Evolutionary conservation across 2,329 filamentous ascomycete species (phyloP).

Genomic region (Microascus cirrosus): DNA sequence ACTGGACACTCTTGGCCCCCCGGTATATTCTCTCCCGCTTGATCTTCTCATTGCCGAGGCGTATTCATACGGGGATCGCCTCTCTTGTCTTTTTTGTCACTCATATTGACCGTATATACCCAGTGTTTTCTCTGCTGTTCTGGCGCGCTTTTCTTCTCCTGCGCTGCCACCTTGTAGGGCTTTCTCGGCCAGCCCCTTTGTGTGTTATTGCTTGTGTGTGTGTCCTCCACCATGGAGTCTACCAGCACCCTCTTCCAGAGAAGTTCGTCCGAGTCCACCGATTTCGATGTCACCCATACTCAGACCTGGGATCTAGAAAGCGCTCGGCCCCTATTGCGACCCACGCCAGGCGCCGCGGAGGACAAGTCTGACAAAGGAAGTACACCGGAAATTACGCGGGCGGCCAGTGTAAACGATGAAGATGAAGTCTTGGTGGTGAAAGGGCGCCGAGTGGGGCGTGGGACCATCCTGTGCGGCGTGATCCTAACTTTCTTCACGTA

Average conservation of each 20-base stretch:
- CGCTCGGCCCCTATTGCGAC: not conserved
- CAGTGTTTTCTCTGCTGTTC: not conserved
- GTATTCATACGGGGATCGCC: not conserved
- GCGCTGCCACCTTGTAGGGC: not conserved
- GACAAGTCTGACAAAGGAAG: not conserved
- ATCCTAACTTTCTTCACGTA: not conserved
- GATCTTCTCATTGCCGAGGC: not conserved
- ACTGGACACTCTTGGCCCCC: not conserved
- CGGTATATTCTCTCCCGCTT: not conserved
- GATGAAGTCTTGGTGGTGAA: not conserved
- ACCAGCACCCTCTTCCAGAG: not conserved
- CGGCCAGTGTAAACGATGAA: not conserved
- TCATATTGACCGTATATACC: not conserved
- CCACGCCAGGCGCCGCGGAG: not conserved
- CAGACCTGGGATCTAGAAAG: conserved; percentile 2
- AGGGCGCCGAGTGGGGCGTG: not conserved
- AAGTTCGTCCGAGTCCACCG: conserved; percentile 4
- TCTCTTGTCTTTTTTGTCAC: not conserved
- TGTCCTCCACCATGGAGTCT: not conserved
- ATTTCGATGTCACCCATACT: not conserved
- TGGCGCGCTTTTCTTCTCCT: not conserved
- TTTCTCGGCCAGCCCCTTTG: not conserved
- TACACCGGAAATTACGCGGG: not conserved
- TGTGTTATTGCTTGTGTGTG: not conserved
- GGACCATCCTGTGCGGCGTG: not conserved